Base-by-base conservation (phyloP, 805 yeast species). In the Wickerhamomyces chambardii region DNA sequence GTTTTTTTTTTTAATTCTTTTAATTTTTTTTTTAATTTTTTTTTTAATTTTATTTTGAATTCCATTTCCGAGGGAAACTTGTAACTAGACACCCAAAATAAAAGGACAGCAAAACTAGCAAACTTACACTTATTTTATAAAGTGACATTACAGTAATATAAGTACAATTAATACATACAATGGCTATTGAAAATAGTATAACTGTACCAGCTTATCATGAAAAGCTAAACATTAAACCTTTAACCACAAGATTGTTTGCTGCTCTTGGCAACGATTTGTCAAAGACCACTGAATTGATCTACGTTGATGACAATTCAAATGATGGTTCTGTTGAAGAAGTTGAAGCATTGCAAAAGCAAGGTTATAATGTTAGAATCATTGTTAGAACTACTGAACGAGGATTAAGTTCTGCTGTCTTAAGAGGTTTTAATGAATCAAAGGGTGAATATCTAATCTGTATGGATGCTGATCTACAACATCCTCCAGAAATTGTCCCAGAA, bases 401-500 rank as follows among this genome's bases (percentile, higher is more conserved):
- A 16, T 50, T 68, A 22, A 64, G 70, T 17, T 65, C 72, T 31
- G 75, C 75, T 22, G 75, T 68, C 10, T 44, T 68, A 44, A 59
- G 59, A 44, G 75, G 75, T 14, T 68, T 68, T 48, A 44, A 54
- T 31, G 73, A 64, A 34, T 64, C 70, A 21, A 51, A 63, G 36
- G 75, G 75, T 44, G 62, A 64, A 33, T 64, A 66, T 42, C 43
- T 68, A 37, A 56, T 68, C 29, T 68, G 75, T 46, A 68, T 68
- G 74, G 75, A 68, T 48, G 75, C 75, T 17, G 75, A 68, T 49
- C 55, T 68, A 36, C 72, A 68, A 50, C 74, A 69, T 46, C 75
- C 74, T 30, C 75, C 75, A 24, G 75, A 69, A 47, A 55, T 61
- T 37, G 73, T 67, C 9, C 74, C 74, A 34, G 60, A 56, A 22